Conservation (phyloP, 2,329 filamentous ascomycete species). For the Pseudopithomyces chartarum region DNA sequence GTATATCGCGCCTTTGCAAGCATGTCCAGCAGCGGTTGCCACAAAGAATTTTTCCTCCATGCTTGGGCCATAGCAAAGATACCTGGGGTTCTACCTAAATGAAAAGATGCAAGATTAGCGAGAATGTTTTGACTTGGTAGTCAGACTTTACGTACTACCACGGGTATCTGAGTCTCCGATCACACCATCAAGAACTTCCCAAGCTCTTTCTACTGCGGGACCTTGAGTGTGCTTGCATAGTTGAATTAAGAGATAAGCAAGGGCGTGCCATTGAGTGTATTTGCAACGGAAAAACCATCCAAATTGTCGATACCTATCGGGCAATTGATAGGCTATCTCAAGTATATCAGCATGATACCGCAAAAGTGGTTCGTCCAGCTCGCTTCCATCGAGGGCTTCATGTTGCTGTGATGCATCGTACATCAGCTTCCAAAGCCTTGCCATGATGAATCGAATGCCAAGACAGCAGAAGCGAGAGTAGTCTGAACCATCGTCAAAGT, state of each 20-base stretch:
- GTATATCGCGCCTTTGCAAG: slow-evolving; percentile 2
- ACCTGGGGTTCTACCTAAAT: neutral
- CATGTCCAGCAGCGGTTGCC: slow-evolving; percentile 9
- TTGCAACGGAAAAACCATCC: slow-evolving; percentile 63
- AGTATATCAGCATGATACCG: slow-evolving; percentile 14
- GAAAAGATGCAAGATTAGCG: too few species aligned
- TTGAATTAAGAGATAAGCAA: slow-evolving; percentile 62
- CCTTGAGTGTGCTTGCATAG: slow-evolving; percentile 54
- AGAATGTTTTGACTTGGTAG: too few species aligned
- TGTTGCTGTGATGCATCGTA: slow-evolving; percentile 1
- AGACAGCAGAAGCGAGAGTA: slow-evolving; percentile 9
- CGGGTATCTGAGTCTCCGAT: slow-evolving; percentile 2
- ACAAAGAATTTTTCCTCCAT: neutral
- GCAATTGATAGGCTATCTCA: slow-evolving; percentile 13
- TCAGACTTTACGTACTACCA: too few species aligned
- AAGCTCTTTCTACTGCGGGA: slow-evolving; percentile 53
- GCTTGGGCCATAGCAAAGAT: neutral
- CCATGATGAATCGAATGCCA: slow-evolving; percentile 11
- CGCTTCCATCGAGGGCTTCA: neutral
- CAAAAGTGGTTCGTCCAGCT: slow-evolving; percentile 2
- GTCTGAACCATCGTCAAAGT: slow-evolving; percentile 2
- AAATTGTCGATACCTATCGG: slow-evolving; percentile 50
- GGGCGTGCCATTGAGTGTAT: slow-evolving; percentile 64
- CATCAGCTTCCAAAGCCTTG: slow-evolving; percentile 9
- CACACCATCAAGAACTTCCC: slow-evolving; percentile 50